These are phyloP conservation scores for Mycena vitilis DNA, from an alignment of 768 basidiomycete genomes.

Conservation along the genomic window DNA sequence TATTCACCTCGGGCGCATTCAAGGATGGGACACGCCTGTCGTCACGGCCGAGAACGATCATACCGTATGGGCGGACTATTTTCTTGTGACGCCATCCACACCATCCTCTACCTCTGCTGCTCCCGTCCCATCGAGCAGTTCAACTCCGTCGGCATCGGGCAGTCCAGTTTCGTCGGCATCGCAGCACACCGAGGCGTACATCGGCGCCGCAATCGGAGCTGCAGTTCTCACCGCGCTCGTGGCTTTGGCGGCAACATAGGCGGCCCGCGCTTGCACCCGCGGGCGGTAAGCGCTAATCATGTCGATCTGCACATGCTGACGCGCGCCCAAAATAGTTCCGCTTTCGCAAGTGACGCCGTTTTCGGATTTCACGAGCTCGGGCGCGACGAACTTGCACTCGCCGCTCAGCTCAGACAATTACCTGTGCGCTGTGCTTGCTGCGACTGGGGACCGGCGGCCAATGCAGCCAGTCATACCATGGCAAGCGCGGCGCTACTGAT, in stretches of 20 bases:
- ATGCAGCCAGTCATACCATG: neutral
- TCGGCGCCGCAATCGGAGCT: neutral
- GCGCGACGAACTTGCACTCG: neutral
- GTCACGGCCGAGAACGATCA: constrained; percentile 13
- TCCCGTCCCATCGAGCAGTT: neutral
- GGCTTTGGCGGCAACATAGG: neutral
- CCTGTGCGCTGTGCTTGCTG: neutral
- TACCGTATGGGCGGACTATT: constrained; percentile 24
- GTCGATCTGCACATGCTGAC: neutral
- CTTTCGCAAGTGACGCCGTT: neutral
- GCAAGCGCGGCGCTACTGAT: neutral
- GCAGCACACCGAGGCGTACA: neutral
- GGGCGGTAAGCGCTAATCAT: neutral
- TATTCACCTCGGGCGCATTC: constrained; percentile 22
- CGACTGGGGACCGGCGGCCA: neutral
- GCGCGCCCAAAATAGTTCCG: neutral
- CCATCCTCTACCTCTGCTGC: neutral
- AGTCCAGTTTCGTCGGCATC: neutral
- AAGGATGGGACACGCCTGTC: constrained; percentile 22
- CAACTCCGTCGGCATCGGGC: neutral
- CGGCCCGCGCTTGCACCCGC: too few relatives aligned
- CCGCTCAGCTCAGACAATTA: neutral
- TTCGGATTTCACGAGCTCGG: neutral
- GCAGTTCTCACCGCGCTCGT: neutral
- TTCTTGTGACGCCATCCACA: constrained; percentile 18